Evolutionary conservation across 352 stramenopile genomes (phyloP).

Genomic region (Phytophthora pluvialis): DNA sequence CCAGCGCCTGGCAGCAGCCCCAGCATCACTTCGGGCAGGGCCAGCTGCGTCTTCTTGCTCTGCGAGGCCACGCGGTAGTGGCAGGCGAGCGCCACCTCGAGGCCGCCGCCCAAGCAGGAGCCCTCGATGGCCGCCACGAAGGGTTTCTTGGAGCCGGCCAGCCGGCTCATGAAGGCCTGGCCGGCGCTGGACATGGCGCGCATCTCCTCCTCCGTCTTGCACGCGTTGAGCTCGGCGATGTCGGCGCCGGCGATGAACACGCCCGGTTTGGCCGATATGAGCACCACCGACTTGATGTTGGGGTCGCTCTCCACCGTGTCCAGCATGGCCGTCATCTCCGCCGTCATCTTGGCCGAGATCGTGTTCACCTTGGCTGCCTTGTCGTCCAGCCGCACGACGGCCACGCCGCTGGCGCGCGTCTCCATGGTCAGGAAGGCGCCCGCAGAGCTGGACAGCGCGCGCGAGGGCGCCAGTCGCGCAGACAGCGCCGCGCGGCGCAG

Average conservation of each 20-base stretch:
- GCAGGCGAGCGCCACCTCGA: conserved; percentile 98
- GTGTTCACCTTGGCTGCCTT: conserved; percentile 94
- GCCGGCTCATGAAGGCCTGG: conserved; percentile 93
- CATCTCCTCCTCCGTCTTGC: conserved; percentile 93
- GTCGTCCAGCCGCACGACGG: conserved; percentile 93
- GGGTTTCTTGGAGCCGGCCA: conserved; percentile 93
- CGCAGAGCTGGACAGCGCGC: conserved; percentile 35
- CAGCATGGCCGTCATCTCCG: conserved; percentile 89
- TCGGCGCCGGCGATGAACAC: conserved; percentile 99
- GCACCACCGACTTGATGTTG: conserved; percentile 96
- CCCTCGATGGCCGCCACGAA: conserved; percentile 98
- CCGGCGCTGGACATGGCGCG: conserved; percentile 91
- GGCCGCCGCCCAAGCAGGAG: conserved; percentile 95
- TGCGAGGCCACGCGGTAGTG: conserved; percentile 97
- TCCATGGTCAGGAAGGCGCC: conserved; percentile 91
- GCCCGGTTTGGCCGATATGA: conserved; percentile 96
- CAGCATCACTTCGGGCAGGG: conserved; percentile 97
- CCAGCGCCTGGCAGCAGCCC: conserved; percentile 97
- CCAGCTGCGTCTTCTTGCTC: conserved; percentile 96
- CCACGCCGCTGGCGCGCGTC: conserved; percentile 86
- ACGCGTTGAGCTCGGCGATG: conserved; percentile 95
- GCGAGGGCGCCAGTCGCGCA: conserved; percentile 16
- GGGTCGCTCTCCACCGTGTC: conserved; percentile 90
- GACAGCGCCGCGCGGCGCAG: conserved; percentile 29
- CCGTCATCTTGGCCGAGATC: conserved; percentile 91